A percentile compares a stretch with the other conserved stretches of the same genome.
Evolutionary conservation across 345 rosid genomes (phyloP).

Genomic region (Capsella bursapastoris): DNA sequence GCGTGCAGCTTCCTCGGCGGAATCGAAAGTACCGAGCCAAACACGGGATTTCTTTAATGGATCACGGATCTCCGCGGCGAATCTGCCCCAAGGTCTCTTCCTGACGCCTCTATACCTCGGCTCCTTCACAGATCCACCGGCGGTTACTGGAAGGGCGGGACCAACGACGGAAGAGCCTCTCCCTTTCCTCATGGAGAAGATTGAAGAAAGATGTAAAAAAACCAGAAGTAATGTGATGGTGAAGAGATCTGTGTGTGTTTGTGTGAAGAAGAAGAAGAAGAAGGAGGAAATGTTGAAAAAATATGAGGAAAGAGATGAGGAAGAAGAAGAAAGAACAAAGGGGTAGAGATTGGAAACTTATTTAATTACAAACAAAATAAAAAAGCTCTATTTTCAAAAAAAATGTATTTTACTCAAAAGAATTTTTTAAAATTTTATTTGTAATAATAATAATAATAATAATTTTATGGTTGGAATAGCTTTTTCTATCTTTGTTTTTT

Average conservation of each 20-base stretch:
- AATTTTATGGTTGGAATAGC: slow-evolving; percentile 40
- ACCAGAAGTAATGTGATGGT: slow-evolving; percentile 40
- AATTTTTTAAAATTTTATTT: background rate
- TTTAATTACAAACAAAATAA: too few relatives aligned
- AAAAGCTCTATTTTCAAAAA: slow-evolving; percentile 3
- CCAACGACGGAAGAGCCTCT: slow-evolving; percentile 53
- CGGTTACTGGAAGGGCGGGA: slow-evolving; percentile 38
- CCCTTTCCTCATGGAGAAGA: slow-evolving; percentile 61
- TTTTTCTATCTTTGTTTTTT: slow-evolving; percentile 4
- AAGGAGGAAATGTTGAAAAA: slow-evolving; percentile 28
- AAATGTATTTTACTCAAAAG: background rate
- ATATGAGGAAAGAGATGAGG: slow-evolving; percentile 29
- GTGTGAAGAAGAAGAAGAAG: slow-evolving; percentile 8
- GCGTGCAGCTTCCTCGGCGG: slow-evolving; percentile 92
- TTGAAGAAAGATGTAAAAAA: background rate
- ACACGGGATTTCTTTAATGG: slow-evolving; percentile 84
- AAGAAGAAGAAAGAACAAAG: slow-evolving; percentile 26
- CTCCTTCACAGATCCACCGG: slow-evolving; percentile 56
- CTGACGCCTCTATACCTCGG: slow-evolving; percentile 89
- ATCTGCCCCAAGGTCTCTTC: slow-evolving; percentile 89
- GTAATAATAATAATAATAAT: slow-evolving; percentile 3
- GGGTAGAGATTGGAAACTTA: slow-evolving; percentile 24
- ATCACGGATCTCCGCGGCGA: slow-evolving; percentile 96
- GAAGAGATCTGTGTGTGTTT: slow-evolving; percentile 41
- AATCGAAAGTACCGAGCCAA: slow-evolving; percentile 92